Base-by-base conservation (phyloP, 352 stramenopile genomes). In the Phytophthora hibernalis region DNA sequence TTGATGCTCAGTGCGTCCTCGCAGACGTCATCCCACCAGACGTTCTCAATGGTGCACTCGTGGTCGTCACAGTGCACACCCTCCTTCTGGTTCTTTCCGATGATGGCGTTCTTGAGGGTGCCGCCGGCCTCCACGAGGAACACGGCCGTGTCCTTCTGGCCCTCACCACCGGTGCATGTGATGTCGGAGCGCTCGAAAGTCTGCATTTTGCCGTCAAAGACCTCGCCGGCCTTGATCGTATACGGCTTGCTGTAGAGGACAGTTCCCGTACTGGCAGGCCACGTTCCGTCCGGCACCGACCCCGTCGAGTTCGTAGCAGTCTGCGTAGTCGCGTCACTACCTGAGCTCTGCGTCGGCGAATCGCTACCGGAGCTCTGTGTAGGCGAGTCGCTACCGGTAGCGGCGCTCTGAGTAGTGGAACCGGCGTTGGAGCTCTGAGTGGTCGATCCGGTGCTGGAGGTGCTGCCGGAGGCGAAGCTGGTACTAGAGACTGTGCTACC, bases 1-100 rank as follows among this genome's bases (percentile, higher is more conserved):
- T 68, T 72, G 64, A 68, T 68, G 38, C 49, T 58, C 13, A 66
- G 48, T 8, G 64, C 64, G 37, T 68, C 57, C 38, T 72, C 64
- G 22, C 64, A 72, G 10, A 68, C 64, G 20, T n/a, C n/a, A n/a
- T n/a, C n/a, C n/a, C n/a, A n/a, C n/a, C n/a, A n/a, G n/a, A n/a
- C n/a, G n/a, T n/a, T n/a, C n/a, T n/a, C n/a, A n/a, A n/a, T n/a
- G n/a, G n/a, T n/a, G n/a, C n/a, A n/a, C n/a, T n/a, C n/a, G n/a
- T n/a, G n/a, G n/a, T n/a, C n/a, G n/a, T n/a, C n/a, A n/a, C n/a
- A n/a, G n/a, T n/a, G n/a, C n/a, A n/a, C n/a, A n/a, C n/a, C n/a
- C n/a, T n/a, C n/a, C n/a, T n/a, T n/a, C n/a, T n/a, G n/a, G n/a
- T n/a, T n/a, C n/a, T n/a, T n/a, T n/a, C n/a, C n/a, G n/a, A n/a